Percentiles rank a stretch among this genome's conserved stretches.
Evolutionary conservation across 768 basidiomycete genomes (phyloP).

Genomic region (Coprinopsis sp.): DNA sequence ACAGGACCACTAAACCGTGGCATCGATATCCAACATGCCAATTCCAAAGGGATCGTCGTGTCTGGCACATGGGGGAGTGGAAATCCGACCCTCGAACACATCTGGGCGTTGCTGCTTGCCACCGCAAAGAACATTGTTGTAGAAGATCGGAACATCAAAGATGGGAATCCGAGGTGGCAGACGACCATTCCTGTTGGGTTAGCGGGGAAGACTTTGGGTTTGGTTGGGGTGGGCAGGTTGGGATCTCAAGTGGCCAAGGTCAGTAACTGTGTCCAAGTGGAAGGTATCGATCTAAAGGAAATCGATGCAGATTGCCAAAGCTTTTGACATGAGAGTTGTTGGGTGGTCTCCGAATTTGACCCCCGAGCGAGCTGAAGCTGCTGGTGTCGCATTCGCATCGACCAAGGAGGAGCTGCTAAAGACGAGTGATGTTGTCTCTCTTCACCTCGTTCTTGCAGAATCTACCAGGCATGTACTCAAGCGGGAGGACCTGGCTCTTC

Average conservation of each 20-base stretch:
- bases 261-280: neutral
- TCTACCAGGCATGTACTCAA: slow-evolving; percentile 45
- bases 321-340: slow-evolving; percentile 54
- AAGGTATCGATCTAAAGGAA: neutral
- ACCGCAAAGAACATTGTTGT: slow-evolving; percentile 43
- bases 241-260: slow-evolving; percentile 51
- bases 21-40: slow-evolving; percentile 46
- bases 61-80: slow-evolving; percentile 42
- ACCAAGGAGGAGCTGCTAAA: slow-evolving; percentile 51
- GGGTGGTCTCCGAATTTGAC: slow-evolving; percentile 68
- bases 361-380: slow-evolving; percentile 32
- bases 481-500: slow-evolving; percentile 39
- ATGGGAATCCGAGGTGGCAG: slow-evolving; percentile 50
- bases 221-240: slow-evolving; percentile 58
- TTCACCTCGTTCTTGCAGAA: slow-evolving; percentile 56
- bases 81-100: slow-evolving; percentile 55
- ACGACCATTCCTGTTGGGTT: slow-evolving; percentile 45
- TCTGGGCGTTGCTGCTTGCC: slow-evolving; percentile 58
- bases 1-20: slow-evolving; percentile 47
- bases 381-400: slow-evolving; percentile 44
- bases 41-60: slow-evolving; percentile 45
- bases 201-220: slow-evolving; percentile 50
- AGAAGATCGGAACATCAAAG: slow-evolving; percentile 33
- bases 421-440: slow-evolving; percentile 53
- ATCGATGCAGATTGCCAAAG: slow-evolving; percentile 46